Base-by-base conservation (phyloP, 495 filamentous ascomycete genomes). In the Sabuloglossum arenarium region DNA sequence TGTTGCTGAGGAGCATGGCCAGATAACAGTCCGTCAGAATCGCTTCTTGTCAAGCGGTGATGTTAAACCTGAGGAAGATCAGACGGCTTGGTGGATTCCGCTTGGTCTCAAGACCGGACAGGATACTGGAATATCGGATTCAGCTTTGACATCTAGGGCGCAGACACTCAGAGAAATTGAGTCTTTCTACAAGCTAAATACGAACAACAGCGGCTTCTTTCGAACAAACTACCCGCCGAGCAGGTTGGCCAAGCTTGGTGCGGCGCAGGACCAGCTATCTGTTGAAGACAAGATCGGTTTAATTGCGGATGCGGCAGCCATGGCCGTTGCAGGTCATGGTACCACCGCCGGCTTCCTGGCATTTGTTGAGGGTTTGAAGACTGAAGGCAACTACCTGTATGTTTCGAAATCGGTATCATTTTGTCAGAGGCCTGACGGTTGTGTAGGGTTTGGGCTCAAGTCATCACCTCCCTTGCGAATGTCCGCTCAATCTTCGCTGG, bases 11-110 rank as follows among this genome's bases (percentile, higher is more conserved):
- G 82, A 87, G 61, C 76, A 82, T 32, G 79, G 81, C 25, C 81
- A 90, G 62, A 84, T 98, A 58, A 74, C 77, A 32, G 68, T 97
- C 52, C 82, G 81, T 56, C 91, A 98, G 68, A 80, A 73, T 45
- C 82, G 91, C 57, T 98, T 94, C 74, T 73, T 98, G 16, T 83
- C 80, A 42, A 88, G 86, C 29, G 91, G 91, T 14, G 91, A 97
- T 66, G 81, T 83, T 46, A 82, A 79, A 63, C 73, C 81, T 1
- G 80, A 84, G 57, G 91, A 98, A 54, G 88, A 98, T 66, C 67
- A 84, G 64, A 94, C 87, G 1, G 79, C 76, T n/a, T 98, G 91
- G 91, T 96, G 91, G 89, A 78, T 96, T 61, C 91, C 91, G 19
- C 75, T 97, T 14, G 82, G 82, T 24, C 71, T 98, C 46, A 82